Percentiles rank a stretch among this genome's conserved stretches.
phyloP scores from a whole-genome alignment of 805 yeast species.

The Yarrowia hollandica region DNA sequence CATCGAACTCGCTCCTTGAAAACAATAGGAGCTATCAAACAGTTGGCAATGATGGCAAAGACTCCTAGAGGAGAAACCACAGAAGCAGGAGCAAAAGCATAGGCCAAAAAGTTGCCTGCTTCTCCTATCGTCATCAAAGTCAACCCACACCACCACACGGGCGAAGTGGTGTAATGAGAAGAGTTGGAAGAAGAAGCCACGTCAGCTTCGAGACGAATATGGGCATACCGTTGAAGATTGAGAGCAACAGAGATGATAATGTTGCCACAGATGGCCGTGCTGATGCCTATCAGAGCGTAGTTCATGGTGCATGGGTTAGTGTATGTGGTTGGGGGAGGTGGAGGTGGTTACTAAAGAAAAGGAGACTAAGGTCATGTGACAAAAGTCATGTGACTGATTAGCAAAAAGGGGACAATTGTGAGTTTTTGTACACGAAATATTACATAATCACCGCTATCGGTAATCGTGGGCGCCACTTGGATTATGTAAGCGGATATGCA shows the following conservation, averaged over 20 bases:
- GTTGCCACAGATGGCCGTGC: conserved; percentile 44
- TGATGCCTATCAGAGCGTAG: conserved; percentile 40
- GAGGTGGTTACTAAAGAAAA: too few relatives aligned
- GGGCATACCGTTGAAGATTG: conserved; percentile 47
- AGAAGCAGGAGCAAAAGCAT: conserved; percentile 51
- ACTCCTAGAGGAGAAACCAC: conserved; percentile 54
- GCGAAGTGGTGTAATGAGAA: conserved; percentile 13
- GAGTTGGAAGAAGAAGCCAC: too few relatives aligned
- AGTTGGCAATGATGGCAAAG: conserved; percentile 50
- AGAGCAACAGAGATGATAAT: conserved; percentile 45
- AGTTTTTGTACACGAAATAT: too few relatives aligned
- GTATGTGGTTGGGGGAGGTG: background rate
- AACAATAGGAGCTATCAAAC: conserved; percentile 50
- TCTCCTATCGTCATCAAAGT: conserved; percentile 43
- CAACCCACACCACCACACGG: conserved; percentile 32
- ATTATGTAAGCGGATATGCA: too few relatives aligned
- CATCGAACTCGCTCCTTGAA: conserved; percentile 45
- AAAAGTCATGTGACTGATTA: too few relatives aligned
- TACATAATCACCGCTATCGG: too few relatives aligned
- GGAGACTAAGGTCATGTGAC: conserved; percentile 10
- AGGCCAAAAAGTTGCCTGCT: conserved; percentile 50
- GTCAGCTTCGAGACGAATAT: conserved; percentile 37
- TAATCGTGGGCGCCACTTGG: too few relatives aligned
- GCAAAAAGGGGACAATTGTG: too few relatives aligned
- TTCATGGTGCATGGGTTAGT: conserved; percentile 16